Conservation (phyloP, 805 yeast species). For the Metschnikowia baotianmanensis region DNA sequence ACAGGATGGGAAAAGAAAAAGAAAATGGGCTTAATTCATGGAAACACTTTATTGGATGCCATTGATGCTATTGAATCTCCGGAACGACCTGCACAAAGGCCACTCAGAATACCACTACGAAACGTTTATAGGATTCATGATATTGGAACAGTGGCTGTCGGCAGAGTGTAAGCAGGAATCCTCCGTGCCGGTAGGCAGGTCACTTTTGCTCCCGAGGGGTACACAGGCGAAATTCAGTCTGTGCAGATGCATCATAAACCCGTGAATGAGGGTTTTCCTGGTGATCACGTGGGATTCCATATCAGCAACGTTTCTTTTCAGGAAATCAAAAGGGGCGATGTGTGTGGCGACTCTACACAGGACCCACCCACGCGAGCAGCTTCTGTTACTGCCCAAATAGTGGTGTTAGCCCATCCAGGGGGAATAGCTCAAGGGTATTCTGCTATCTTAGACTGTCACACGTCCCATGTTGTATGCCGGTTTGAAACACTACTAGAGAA, state of each 20-base stretch:
- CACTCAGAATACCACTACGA: conserved; percentile 85
- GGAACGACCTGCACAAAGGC: conserved; percentile 77
- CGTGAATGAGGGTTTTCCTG: conserved; percentile 77
- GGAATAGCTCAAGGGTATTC: conserved; percentile 88
- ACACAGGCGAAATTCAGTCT: conserved; percentile 87
- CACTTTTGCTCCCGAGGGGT: conserved; percentile 86
- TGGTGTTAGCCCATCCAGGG: conserved; percentile 89
- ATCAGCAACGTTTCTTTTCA: conserved; percentile 86
- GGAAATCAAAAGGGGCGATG: conserved; percentile 92
- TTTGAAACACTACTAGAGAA: conserved; percentile 75
- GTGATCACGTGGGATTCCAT: conserved; percentile 90
- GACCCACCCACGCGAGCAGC: conserved; percentile 80
- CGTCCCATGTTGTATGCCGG: conserved; percentile 89
- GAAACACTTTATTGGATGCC: conserved; percentile 82
- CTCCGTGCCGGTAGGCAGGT: conserved; percentile 91
- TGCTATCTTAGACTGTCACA: conserved; percentile 90
- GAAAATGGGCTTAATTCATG: conserved; percentile 65
- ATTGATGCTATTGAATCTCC: conserved; percentile 82
- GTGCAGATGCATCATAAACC: conserved; percentile 87
- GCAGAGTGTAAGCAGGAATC: conserved; percentile 90
- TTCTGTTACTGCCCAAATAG: conserved; percentile 81
- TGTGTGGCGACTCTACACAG: conserved; percentile 85
- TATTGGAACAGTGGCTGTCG: conserved; percentile 90
- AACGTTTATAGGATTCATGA: conserved; percentile 94
- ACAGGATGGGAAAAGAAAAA: conserved; percentile 82